These are phyloP conservation scores for Clitocybe nebularis DNA, from an alignment of 1,284 basidiomycete genomes.

Conservation along the genomic window DNA sequence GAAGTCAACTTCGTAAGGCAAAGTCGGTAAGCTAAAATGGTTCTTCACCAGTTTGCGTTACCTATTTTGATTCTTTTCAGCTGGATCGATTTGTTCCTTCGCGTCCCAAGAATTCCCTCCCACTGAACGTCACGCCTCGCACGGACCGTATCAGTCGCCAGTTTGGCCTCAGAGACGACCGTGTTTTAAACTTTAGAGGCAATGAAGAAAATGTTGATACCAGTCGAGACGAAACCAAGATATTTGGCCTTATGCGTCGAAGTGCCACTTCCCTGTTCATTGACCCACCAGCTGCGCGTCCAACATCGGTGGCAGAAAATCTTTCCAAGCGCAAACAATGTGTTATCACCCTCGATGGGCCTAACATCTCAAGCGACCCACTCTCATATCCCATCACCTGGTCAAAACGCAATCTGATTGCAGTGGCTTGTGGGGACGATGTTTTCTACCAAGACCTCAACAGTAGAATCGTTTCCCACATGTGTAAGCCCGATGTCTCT, in stretches of 20 bases:
- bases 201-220: conserved; percentile 15
- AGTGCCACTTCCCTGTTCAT: conserved; percentile 31
- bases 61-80: conserved; percentile 15
- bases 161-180: conserved; percentile 31
- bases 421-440: conserved; percentile 31
- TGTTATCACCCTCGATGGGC: conserved; percentile 31
- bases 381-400: conserved; percentile 33
- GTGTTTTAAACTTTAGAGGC: conserved; percentile 32
- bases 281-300: conserved; percentile 17
- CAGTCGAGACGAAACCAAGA: conserved; percentile 20
- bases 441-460: conserved; percentile 35
- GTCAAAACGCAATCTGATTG: conserved; percentile 33
- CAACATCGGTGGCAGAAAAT: conserved; percentile 32
- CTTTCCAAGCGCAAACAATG: conserved; percentile 30
- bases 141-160: conserved; percentile 35
- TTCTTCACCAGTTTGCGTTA: not conserved
- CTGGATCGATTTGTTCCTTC: conserved; percentile 33
- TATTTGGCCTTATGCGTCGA: conserved; percentile 28
- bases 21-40: conserved; percentile 9
- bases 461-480: conserved; percentile 26
- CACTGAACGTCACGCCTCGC: conserved; percentile 35
- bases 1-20: conserved; percentile 6
- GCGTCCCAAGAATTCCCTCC: conserved; percentile 30
- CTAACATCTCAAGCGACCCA: conserved; percentile 28
- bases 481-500: conserved; percentile 20